Evolutionary conservation across 192 early-diverging fungal species (phyloP), one percentile per base, ranked within the genome.

Genomic region (Coemansia sp.): DNA sequence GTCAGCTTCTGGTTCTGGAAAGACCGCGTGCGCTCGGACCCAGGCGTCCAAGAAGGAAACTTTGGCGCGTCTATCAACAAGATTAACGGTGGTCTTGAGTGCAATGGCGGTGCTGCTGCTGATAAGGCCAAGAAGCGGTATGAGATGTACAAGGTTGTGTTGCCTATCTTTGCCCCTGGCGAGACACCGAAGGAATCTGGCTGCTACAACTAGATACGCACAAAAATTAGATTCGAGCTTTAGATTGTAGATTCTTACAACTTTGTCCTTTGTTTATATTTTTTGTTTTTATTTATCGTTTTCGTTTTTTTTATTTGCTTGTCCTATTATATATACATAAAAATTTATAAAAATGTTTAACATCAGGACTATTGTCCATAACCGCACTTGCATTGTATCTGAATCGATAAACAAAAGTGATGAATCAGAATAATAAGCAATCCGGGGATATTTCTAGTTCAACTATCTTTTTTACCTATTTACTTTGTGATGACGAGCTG

Each of bases 1-100:
- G 83, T 84, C 22, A 72, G 71, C 45, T 74, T 80, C 67, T 80
- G 71, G 68, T 84, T 71, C 64, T 84, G 83, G 83, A 69, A 68
- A 60, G 69, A 52, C 17, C 69, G 71, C 20, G 83, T 84, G 4
- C 77, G 64, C 66, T 52, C 62, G 0, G 69, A 69, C 20, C 14
- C 77, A 3, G 77, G 74, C 6, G 77, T 84, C 32, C 67, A 67
- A 30, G 66, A 48, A 25, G 83, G 83, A 11, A 65, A 84, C n/a
- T 84, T 84, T 72, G 83, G 83, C 22, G 71, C 75, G 12, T 66
- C 77, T 5, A 75, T 76, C 60, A 80, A 77, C 56, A 75, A 73
- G 34, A 84, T 84, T 48, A 84, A 84, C 48, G 83, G 83, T 38
- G 69, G 62, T 0, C 68, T 84, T n/a, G 77, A 80, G 72, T 84